Percentiles rank a stretch among this genome's conserved stretches.
Evolutionary conservation across 2,329 filamentous ascomycete species (phyloP).

Genomic region (Tolypocladium nubicola): DNA sequence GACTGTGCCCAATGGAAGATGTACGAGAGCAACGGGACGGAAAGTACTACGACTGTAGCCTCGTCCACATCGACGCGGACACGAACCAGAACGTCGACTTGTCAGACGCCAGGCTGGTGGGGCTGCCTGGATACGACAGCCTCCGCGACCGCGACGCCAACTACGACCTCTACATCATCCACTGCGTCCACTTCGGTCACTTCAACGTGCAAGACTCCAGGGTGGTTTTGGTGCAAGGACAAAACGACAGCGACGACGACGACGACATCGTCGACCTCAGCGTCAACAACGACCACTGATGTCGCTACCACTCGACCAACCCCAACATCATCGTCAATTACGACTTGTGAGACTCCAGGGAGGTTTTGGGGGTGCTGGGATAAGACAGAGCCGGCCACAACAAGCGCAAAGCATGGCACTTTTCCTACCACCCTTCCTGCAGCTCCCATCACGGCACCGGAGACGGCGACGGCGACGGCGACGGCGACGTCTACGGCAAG

Average conservation of each 20-base stretch:
- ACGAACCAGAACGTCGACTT: constrained; percentile 75
- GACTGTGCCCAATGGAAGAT: constrained; percentile 94
- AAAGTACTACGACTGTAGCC: constrained; percentile 55
- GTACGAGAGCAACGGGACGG: constrained; percentile 83
- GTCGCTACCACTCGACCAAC: constrained; percentile 15
- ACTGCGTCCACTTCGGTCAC: constrained; percentile 34
- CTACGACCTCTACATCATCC: constrained; percentile 30
- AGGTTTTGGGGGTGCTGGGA: constrained; percentile 48
- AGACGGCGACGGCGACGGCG: constrained; percentile 18
- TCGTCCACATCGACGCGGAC: constrained; percentile 45
- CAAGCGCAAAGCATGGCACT: constrained; percentile 8
- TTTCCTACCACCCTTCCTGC: constrained; percentile 14
- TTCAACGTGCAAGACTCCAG: constrained; percentile 50
- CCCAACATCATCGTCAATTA: constrained; percentile 17
- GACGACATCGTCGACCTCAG: constrained; percentile 17
- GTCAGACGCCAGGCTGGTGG: constrained; percentile 90
- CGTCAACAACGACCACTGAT: constrained; percentile 17
- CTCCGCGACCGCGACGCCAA: constrained; percentile 22
- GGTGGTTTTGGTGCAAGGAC: constrained; percentile 58
- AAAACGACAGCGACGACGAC: constrained; percentile 20
- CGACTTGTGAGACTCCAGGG: constrained; percentile 39
- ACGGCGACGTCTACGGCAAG: constrained; percentile 15
- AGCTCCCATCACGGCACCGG: constrained; percentile 19
- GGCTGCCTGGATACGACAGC: constrained; percentile 60
- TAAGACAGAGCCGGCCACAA: constrained; percentile 17